Evolutionary conservation across 108 stramenopile species (phyloP).

Genomic region (Cyclotella choctawhatcheeana): DNA sequence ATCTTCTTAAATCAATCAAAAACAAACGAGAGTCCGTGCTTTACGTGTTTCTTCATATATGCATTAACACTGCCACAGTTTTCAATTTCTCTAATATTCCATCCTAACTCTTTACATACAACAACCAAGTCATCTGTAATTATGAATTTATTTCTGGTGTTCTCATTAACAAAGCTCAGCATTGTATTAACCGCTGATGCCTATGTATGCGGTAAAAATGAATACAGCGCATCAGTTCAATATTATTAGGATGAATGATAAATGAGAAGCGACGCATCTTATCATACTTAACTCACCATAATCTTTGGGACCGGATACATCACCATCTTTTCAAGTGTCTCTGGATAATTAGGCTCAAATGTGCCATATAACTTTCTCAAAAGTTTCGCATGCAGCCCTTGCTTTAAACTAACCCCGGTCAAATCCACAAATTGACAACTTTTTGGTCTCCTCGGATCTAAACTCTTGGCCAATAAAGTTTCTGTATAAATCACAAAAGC

Average conservation of each 20-base stretch:
- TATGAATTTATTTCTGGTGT: slow-evolving; percentile 81
- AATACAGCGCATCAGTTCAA: too few relatives aligned
- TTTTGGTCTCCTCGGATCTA: slow-evolving; percentile 71
- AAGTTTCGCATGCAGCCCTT: slow-evolving; percentile 67
- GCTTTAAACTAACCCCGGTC: slow-evolving; percentile 67
- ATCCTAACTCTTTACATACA: slow-evolving; percentile 81
- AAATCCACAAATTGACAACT: slow-evolving; percentile 80
- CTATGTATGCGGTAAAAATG: not conserved
- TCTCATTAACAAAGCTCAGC: slow-evolving; percentile 83
- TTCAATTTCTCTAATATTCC: slow-evolving; percentile 75
- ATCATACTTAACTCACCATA: slow-evolving; percentile 37
- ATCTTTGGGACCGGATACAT: slow-evolving; percentile 79
- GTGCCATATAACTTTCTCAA: slow-evolving; percentile 73
- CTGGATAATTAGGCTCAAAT: slow-evolving; percentile 86
- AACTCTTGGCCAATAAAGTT: slow-evolving; percentile 59
- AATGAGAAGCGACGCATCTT: too few relatives aligned
- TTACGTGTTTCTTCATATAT: slow-evolving; percentile 80
- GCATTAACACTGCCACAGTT: slow-evolving; percentile 71
- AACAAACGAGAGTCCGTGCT: slow-evolving; percentile 63
- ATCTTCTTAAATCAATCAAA: slow-evolving; percentile 55
- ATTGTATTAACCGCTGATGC: slow-evolving; percentile 62
- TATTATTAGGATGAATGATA: too few relatives aligned
- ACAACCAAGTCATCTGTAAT: slow-evolving; percentile 74
- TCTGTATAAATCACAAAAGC: slow-evolving; percentile 86
- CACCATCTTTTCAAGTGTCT: slow-evolving; percentile 74